Evolutionary conservation across 2,329 filamentous ascomycete genomes (phyloP).

Genomic region (Rhynchosporium secalis): DNA sequence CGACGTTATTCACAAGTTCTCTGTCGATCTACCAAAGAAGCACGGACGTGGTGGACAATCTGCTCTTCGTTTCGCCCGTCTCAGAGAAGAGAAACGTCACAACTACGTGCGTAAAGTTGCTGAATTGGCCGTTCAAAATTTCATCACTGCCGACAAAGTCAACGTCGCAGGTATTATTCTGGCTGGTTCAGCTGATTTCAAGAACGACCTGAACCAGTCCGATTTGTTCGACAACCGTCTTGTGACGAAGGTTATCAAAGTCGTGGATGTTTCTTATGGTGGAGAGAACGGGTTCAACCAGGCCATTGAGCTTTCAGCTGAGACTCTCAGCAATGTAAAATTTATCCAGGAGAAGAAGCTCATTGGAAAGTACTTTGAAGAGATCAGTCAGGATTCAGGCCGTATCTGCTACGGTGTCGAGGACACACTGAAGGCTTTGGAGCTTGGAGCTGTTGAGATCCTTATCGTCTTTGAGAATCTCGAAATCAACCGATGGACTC

Average conservation of each 20-base stretch:
- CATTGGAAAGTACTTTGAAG: constrained; percentile 98
- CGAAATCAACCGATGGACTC: constrained; percentile 86
- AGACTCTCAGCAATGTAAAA: constrained; percentile 98
- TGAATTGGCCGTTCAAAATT: constrained; percentile 97
- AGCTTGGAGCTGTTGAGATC: constrained; percentile 90
- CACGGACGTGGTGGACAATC: constrained; percentile 99
- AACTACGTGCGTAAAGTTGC: constrained; percentile 99
- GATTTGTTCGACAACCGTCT: constrained; percentile 96
- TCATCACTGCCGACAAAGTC: constrained; percentile 97
- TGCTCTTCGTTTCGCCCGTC: constrained; percentile 97
- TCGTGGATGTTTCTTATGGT: constrained; percentile 97
- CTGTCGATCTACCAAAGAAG: constrained; percentile 98
- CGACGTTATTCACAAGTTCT: constrained; percentile 97
- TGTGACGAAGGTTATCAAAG: constrained; percentile 95
- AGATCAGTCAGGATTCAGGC: constrained; percentile 96
- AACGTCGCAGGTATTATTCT: constrained; percentile 95
- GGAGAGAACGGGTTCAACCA: constrained; percentile 99
- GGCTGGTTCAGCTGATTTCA: constrained; percentile 98
- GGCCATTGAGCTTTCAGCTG: constrained; percentile 90
- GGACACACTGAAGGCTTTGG: constrained; percentile 93
- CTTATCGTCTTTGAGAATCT: constrained; percentile 97
- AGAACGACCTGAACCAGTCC: constrained; percentile 96
- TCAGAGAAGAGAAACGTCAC: constrained; percentile 98
- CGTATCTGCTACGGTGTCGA: constrained; percentile 98
- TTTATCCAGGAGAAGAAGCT: constrained; percentile 99